Conservation (phyloP, 2,329 filamentous ascomycete species). For the Arachnopeziza araneosa region DNA sequence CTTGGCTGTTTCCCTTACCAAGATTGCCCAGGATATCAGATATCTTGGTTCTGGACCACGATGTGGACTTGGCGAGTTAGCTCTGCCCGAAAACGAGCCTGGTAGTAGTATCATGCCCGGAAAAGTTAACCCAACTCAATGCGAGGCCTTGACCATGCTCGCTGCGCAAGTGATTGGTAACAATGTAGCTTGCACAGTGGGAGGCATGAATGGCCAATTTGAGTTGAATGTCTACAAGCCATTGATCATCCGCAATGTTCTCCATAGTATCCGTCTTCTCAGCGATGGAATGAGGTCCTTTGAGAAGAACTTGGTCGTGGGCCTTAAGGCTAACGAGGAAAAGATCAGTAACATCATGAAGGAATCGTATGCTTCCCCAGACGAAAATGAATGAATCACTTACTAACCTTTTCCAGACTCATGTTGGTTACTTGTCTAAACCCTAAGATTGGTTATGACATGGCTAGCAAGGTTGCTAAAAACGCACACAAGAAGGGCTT, state of each 20-base stretch:
- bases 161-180: constrained; percentile 98
- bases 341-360: constrained; percentile 86
- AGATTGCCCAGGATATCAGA: constrained; percentile 96
- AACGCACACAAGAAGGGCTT: constrained; percentile 98
- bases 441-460: constrained; percentile 95
- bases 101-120: constrained; percentile 98
- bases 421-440: constrained; percentile 99
- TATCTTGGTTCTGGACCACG: constrained; percentile 95
- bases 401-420: constrained; percentile 50
- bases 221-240: constrained; percentile 99
- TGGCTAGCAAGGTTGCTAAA: constrained; percentile 96
- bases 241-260: constrained; percentile 86
- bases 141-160: constrained; percentile 95
- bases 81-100: constrained; percentile 95
- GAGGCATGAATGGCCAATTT: constrained; percentile 96
- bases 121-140: constrained; percentile 99
- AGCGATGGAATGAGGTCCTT: constrained; percentile 93
- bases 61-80: constrained; percentile 90
- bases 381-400: not conserved
- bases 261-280: constrained; percentile 85
- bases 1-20: constrained; percentile 83
- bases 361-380: constrained; percentile 66
- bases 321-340: constrained; percentile 88
- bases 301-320: constrained; percentile 84
- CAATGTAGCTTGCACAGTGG: constrained; percentile 86